Conservation (phyloP, 2,329 filamentous ascomycete genomes). For the Xylaria sp. region DNA sequence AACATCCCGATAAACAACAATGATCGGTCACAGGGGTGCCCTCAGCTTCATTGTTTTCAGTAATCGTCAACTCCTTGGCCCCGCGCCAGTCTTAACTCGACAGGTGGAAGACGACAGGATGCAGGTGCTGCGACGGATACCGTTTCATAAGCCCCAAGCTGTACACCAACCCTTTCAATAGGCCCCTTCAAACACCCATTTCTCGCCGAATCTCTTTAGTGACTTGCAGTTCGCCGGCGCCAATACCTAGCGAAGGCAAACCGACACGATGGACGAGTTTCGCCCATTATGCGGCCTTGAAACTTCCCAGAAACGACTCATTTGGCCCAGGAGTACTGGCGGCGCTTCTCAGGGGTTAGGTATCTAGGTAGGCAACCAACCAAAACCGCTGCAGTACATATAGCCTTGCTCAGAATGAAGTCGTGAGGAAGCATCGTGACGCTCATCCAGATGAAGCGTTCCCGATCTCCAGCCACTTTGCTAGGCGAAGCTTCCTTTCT, state of each 20-base stretch:
- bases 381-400: constrained; percentile 14
- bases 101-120: constrained; percentile 22
- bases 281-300: constrained; percentile 37
- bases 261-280: constrained; percentile 23
- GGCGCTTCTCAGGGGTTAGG: constrained; percentile 28
- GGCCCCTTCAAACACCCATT: constrained; percentile 7
- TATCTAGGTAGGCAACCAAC: background rate
- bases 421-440: constrained; percentile 22
- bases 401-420: constrained; percentile 10
- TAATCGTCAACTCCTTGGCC: constrained; percentile 19
- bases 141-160: constrained; percentile 38
- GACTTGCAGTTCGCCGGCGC: constrained; percentile 3
- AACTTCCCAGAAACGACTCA: constrained; percentile 42
- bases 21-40: constrained; percentile 37
- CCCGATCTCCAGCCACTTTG: constrained; percentile 6
- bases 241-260: constrained; percentile 17
- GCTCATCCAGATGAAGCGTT: constrained; percentile 2
- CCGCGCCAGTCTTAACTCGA: constrained; percentile 34
- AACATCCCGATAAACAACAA: background rate
- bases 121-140: constrained; percentile 34
- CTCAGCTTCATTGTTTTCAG: constrained; percentile 23
- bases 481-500: constrained; percentile 17
- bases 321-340: constrained; percentile 35
- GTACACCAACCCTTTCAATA: constrained; percentile 17
- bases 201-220: constrained; percentile 12